Evolutionary conservation across 768 basidiomycete genomes (phyloP).

Genomic region (Kwoniella botswanensis): DNA sequence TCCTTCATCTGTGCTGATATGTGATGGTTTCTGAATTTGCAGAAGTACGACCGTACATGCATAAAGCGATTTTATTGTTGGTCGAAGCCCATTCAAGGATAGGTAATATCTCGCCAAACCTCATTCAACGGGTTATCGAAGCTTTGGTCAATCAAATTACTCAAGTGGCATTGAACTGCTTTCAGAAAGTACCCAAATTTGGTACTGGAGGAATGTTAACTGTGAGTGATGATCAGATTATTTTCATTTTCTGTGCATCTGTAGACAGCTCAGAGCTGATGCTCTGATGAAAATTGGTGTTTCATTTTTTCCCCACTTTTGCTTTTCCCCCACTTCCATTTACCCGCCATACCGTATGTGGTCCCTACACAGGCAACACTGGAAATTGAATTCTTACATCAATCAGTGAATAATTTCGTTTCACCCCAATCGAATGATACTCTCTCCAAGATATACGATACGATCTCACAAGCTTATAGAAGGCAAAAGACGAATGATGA

Average conservation of each 20-base stretch:
- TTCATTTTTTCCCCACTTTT: neutral
- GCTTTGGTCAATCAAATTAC: conserved; percentile 82
- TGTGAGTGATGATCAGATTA: conserved; percentile 62
- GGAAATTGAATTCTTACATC: conserved; percentile 99
- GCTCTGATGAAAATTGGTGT: neutral
- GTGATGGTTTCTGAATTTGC: conserved; percentile 25
- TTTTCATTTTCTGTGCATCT: no score
- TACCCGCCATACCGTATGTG: neutral
- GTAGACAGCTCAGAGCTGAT: neutral
- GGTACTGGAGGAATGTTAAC: conserved; percentile 99
- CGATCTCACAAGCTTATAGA: conserved; percentile 89
- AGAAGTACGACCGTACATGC: conserved; percentile 96
- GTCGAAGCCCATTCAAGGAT: conserved; percentile 93
- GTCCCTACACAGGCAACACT: conserved; percentile 76
- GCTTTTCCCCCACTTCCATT: neutral
- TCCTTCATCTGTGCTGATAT: neutral
- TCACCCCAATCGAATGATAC: conserved; percentile 75
- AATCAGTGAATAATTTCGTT: conserved; percentile 87
- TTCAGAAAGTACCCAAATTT: conserved; percentile 86
- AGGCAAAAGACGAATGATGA: conserved; percentile 64
- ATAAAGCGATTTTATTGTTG: conserved; percentile 80
- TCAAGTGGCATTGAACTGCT: conserved; percentile 78
- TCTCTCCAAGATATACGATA: conserved; percentile 88
- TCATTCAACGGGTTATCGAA: conserved; percentile 81
- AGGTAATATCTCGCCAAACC: conserved; percentile 73